Evolutionary conservation across 2,329 filamentous ascomycete genomes (phyloP).

Genomic region (Beauveria rudraprayagi): DNA sequence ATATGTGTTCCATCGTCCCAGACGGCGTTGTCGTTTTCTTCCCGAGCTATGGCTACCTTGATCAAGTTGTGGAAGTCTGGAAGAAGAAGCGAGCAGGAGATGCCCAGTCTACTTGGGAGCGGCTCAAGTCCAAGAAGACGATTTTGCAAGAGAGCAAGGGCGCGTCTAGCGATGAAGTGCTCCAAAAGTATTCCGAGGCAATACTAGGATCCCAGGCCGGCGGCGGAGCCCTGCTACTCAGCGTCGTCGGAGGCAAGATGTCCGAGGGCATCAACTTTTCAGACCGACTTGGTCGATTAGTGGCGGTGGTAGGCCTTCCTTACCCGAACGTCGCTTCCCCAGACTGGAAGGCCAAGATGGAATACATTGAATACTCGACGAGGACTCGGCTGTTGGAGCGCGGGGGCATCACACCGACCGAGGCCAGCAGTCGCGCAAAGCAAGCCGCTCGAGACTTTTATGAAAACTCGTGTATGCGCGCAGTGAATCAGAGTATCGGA

Average conservation of each 20-base stretch:
- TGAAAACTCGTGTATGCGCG: slow-evolving; percentile 92
- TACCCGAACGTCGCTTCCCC: slow-evolving; percentile 85
- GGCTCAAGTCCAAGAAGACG: slow-evolving; percentile 49
- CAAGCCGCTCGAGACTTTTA: slow-evolving; percentile 70
- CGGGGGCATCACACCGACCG: slow-evolving; percentile 16
- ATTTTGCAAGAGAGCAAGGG: slow-evolving; percentile 53
- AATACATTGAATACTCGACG: slow-evolving; percentile 66
- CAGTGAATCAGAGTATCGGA: slow-evolving; percentile 94
- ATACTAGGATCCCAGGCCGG: slow-evolving; percentile 40
- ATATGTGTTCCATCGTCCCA: slow-evolving; percentile 65
- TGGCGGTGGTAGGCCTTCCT: slow-evolving; percentile 84
- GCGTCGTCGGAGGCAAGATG: slow-evolving; percentile 88
- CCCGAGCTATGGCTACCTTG: slow-evolving; percentile 86
- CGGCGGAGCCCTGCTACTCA: slow-evolving; percentile 69
- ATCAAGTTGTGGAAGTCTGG: slow-evolving; percentile 62
- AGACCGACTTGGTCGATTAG: slow-evolving; percentile 78
- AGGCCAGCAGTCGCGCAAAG: slow-evolving; percentile 31
- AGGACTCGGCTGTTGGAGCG: slow-evolving; percentile 26
- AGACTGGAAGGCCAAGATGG: slow-evolving; percentile 88
- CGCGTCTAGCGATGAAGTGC: slow-evolving; percentile 56
- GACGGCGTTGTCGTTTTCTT: slow-evolving; percentile 95
- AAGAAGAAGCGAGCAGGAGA: slow-evolving; percentile 27
- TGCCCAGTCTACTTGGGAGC: slow-evolving; percentile 46
- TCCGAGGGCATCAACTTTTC: slow-evolving; percentile 99
- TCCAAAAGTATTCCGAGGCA: slow-evolving; percentile 63